Evolutionary conservation across 495 filamentous ascomycete genomes (phyloP), one percentile per base, ranked within the genome.

Genomic region (Penicillium manginii): DNA sequence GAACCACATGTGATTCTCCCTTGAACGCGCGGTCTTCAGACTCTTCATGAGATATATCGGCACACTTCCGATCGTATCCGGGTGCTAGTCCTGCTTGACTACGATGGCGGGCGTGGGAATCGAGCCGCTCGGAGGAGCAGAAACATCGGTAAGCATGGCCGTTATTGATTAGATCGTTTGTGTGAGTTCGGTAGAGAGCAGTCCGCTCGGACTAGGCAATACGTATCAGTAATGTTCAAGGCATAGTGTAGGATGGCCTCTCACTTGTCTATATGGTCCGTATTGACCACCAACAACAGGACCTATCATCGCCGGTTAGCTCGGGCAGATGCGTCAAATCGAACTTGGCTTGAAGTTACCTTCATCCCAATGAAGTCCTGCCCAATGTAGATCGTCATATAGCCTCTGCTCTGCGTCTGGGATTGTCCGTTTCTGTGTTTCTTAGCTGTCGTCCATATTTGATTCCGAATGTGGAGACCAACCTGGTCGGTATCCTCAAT

Each of bases 401-500:
- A 98, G 72, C 57, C 84, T 82, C 58, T 86, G 67, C 71, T 96
- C 92, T 3, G 96, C 91, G 60, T 84, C 91, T 2, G 79, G 75
- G 23, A 97, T 86, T 14, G 88, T 90, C 61, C 90, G 81, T 85
- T 86, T 91, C 89, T 91, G 69, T 49, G 47, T 19, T 46, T 33
- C 61, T 83, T 65, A 81, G 77, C 69, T 40, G 40, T 22, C 7
- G 43, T 48, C 35, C n/a, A 5, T 18, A 31, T 32, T 14, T 17
- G 31, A 40, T 50, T 35, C 29, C 17, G 42, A 57, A 14, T 39
- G 18, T 19, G 26, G 9, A 9, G 15, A 65, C 80, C 46, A 67
- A 96, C 92, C 84, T 91, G 87, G 77, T 98, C 94, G 35, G 94
- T 98, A 68, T 98, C 94, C 79, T 98, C 94, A 60, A 98, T 85